Conservation (phyloP, 257 asterid genomes). For the Solanum neorickii region DNA sequence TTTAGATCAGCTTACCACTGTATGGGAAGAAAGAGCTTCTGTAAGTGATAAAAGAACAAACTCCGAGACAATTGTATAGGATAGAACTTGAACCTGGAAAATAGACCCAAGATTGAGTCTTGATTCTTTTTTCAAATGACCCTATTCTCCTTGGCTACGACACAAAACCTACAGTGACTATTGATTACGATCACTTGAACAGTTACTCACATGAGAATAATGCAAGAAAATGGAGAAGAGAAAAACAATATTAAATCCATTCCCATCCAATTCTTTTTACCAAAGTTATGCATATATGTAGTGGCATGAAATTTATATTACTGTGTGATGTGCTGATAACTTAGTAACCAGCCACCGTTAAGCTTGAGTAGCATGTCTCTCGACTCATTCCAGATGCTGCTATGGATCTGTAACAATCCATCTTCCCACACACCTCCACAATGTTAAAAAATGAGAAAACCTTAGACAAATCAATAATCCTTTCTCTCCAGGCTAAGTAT, state of each 20-base stretch:
- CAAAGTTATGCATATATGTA: not conserved
- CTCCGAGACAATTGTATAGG: not conserved
- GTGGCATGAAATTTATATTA: not conserved
- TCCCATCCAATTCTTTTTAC: not conserved
- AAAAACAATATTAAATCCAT: not conserved
- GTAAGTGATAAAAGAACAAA: not conserved
- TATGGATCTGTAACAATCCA: not conserved
- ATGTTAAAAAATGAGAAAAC: not conserved
- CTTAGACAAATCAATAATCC: not conserved
- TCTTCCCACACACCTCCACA: not conserved
- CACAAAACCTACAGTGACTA: not conserved
- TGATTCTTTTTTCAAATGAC: no score
- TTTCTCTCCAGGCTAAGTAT: not conserved
- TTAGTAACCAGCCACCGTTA: not conserved
- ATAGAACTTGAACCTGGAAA: not conserved
- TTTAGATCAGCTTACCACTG: not conserved
- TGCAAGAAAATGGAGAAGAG: not conserved
- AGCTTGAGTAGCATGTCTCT: not conserved
- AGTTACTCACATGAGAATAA: not conserved
- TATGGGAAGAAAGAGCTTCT: not conserved
- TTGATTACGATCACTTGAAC: not conserved
- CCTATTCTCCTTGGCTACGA: not conserved
- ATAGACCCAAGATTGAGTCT: not conserved
- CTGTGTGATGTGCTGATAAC: not conserved
- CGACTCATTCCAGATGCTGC: not conserved